These are phyloP conservation scores for Pleurotus eryngii DNA, from an alignment of 768 basidiomycete species.

Conservation along the genomic window DNA sequence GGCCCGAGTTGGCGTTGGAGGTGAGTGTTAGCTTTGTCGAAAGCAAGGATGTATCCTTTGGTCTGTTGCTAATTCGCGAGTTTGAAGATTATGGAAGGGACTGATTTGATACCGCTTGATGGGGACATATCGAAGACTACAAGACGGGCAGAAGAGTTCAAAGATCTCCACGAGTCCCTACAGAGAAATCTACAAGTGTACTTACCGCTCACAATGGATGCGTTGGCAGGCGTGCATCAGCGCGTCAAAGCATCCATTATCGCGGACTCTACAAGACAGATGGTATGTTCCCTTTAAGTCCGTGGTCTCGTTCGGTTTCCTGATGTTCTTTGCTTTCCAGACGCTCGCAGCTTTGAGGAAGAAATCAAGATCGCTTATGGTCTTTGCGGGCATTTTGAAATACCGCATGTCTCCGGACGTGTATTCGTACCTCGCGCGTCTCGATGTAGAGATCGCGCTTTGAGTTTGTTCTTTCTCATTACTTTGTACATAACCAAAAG, in stretches of 20 bases:
- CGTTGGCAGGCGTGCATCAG: constrained; percentile 78
- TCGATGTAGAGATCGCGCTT: constrained; percentile 84
- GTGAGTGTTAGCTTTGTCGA: constrained; percentile 39
- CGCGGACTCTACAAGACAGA: constrained; percentile 73
- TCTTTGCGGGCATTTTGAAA: constrained; percentile 84
- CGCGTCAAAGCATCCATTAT: constrained; percentile 67
- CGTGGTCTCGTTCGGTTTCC: not conserved
- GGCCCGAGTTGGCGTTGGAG: constrained; percentile 77
- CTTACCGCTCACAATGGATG: constrained; percentile 89
- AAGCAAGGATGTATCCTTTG: not conserved
- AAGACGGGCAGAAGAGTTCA: constrained; percentile 84
- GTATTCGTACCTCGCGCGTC: constrained; percentile 80
- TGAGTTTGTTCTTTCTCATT: constrained; percentile 20
- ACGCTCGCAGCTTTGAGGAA: constrained; percentile 65
- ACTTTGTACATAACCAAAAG: not conserved
- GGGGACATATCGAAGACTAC: constrained; percentile 85
- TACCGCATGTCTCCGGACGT: constrained; percentile 90
- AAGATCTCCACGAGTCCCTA: constrained; percentile 79
- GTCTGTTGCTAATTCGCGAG: not conserved
- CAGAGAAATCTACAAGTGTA: constrained; percentile 89
- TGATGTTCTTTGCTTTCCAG: constrained; percentile 29
- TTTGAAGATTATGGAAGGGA: constrained; percentile 78
- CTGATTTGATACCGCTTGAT: constrained; percentile 81
- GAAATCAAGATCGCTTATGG: constrained; percentile 83
- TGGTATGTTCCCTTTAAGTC: constrained; percentile 42